phyloP scores from a whole-genome alignment of 2,329 filamentous ascomycete species.

The Curvularia eragrostidis region DNA sequence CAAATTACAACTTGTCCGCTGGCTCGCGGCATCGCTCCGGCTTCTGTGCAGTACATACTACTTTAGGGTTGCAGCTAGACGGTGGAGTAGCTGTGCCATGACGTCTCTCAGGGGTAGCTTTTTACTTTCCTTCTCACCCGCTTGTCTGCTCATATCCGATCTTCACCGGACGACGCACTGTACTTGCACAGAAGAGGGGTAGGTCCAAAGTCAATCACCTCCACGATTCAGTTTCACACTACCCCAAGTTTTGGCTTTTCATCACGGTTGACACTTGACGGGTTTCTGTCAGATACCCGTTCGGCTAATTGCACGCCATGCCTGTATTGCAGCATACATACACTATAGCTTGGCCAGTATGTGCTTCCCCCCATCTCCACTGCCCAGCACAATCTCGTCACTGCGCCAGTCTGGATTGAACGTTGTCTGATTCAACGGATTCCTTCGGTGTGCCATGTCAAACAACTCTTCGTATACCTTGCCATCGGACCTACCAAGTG shows the following conservation, averaged over 20 bases:
- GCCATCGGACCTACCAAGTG: conserved; percentile 60
- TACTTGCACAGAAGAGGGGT: conserved; percentile 4
- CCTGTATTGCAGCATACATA: background rate
- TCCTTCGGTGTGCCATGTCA: conserved; percentile 58
- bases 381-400: conserved; percentile 58
- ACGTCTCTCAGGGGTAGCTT: background rate
- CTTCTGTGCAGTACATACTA: background rate
- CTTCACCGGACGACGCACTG: background rate
- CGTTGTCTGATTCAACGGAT: conserved; percentile 59
- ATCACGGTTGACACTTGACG: conserved; percentile 13
- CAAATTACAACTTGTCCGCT: background rate
- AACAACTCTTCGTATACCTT: conserved; percentile 62
- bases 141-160: background rate
- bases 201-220: background rate
- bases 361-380: conserved; percentile 48
- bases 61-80: conserved; percentile 1
- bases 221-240: conserved; percentile 10
- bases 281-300: conserved; percentile 1
- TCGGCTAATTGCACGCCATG: conserved; percentile 1
- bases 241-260: conserved; percentile 9
- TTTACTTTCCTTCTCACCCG: background rate
- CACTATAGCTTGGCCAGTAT: conserved; percentile 38
- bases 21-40: conserved; percentile 1
- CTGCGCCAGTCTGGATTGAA: conserved; percentile 59
- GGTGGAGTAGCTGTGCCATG: background rate